Evolutionary conservation across 306 rosid species (phyloP).

Genomic region (Carpinus viminea): DNA sequence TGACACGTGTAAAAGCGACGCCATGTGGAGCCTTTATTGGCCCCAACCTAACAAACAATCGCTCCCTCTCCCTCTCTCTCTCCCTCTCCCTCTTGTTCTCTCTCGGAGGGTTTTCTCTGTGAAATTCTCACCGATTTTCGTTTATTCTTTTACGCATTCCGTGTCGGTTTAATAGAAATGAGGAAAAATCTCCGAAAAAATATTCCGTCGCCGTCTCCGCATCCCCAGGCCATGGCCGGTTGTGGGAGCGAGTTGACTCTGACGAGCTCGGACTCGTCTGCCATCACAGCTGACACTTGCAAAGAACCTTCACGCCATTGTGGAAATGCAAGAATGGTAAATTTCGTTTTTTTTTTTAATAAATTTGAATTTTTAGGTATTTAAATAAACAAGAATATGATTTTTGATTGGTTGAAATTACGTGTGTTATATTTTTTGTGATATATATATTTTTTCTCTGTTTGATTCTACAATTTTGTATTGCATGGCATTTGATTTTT

Average conservation of each 20-base stretch:
- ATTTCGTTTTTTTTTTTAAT: neutral
- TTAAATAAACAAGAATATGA: neutral
- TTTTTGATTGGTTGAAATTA: neutral
- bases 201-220: slow-evolving; percentile 33
- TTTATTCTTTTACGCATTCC: slow-evolving; percentile 1
- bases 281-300: slow-evolving; percentile 38
- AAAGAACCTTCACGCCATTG: slow-evolving; percentile 22
- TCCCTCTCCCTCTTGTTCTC: neutral
- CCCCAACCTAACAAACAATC: slow-evolving; percentile 16
- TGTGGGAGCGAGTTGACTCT: slow-evolving; percentile 39
- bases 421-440: neutral
- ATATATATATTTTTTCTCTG: neutral
- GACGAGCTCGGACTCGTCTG: slow-evolving; percentile 43
- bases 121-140: neutral
- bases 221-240: slow-evolving; percentile 35
- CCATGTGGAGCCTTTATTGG: slow-evolving; percentile 65
- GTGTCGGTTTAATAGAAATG: slow-evolving; percentile 37
- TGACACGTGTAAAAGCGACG: slow-evolving; percentile 88
- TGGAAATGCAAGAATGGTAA: slow-evolving; percentile 49
- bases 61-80: neutral
- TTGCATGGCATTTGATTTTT: slow-evolving; percentile 9
- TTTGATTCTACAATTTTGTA: slow-evolving; percentile 15
- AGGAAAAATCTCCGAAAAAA: slow-evolving; percentile 32
- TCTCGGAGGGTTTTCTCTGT: slow-evolving; percentile 40
- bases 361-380: slow-evolving; percentile 8